Evolutionary conservation across 495 filamentous ascomycete species (phyloP), one percentile per base, ranked within the genome.

Genomic region (Cenococcum geophilum): DNA sequence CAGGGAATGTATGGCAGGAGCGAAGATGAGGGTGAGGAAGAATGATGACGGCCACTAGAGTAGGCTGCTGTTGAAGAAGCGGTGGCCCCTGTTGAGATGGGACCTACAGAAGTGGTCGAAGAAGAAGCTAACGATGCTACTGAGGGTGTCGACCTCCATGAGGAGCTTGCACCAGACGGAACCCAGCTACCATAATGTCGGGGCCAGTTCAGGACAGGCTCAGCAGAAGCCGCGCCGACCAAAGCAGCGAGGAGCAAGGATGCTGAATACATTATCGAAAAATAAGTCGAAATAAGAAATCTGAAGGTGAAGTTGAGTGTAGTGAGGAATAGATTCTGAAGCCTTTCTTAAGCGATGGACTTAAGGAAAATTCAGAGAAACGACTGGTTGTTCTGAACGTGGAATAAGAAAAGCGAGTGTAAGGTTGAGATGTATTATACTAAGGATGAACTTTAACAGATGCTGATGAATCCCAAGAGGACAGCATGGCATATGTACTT

Each of bases 191-290:
- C 25, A 16, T 61, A 57, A 50, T 67, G 47, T 18, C 55, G 21
- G 20, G 57, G 57, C 57, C 61, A 61, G 27, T 61, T 54, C 9
- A 56, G 20, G 4, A 43, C 18, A 16, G 66, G 66, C 36, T 64
- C 64, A 47, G 66, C 66, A 37, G 59, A 48, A 53, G 58, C 58
- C 62, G 55, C 62, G 49, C 61, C 62, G 34, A 68, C 23, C 21
- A 68, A 35, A 32, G 66, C 65, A 22, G 65, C 56, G 55, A 68
- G 14, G 22, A 58, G 61, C 21, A 68, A 16, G 23, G 62, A 59
- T 23, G 47, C 34, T 0, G 59, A 62, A n/a, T 61, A 61, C 66
- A 68, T 68, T 11, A 53, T 62, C 57, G 61, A 18, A 37, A 55
- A 18, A 48, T 56, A 47, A 23, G 40, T 4, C 32, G 55, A 21